Evolutionary conservation across 1,284 basidiomycete genomes (phyloP), one percentile per base, ranked within the genome.

Genomic region (Malassezia sp.): DNA sequence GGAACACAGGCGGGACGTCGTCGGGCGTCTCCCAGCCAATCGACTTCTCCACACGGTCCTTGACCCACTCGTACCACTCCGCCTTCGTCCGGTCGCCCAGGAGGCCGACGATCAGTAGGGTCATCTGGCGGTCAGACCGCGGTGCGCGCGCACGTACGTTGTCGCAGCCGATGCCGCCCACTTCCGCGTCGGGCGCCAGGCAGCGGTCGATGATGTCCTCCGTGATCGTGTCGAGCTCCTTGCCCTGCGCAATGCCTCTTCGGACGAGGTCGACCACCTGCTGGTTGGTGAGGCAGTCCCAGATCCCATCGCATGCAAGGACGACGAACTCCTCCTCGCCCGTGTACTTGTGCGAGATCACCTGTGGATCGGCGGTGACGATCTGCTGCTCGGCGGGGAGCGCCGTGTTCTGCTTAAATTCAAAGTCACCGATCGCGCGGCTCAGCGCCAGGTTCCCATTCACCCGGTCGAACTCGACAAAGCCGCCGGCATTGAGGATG

Each of bases 401-500:
- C 9, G 78, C 74, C 42, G 79, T 78, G 69, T 90, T 91, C 73
- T 91, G 89, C 78, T 99, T 99, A 77, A 95, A 99, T 63, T 95
- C 89, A 68, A 97, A 97, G 71, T 99, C 93, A 45, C 93, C 93
- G 22, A 99, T 77, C 1, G 93, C 93, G 60, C 93, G 78, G 17
- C 90, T 93, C 32, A 97, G 75, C 0, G 93, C 91, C 46, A 99
- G 80, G 70, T 97, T 97, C 54, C 93, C 93, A 70, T 97, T 97
- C 30, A 97, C 93, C 47, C 93, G 84, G 33, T 89, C 90, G 71
- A 82, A 95, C 71, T 97, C 90, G 54, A 99, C 84, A 66, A 87
- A 97, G 36, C 93, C 93, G 41, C 93, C 93, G n/a, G 90, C 93
- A 32, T 79, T 80, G 18, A 80, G 76, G 67, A 99, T 96, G 41